These are phyloP conservation scores for Phytophthora hibernalis DNA, from an alignment of 352 stramenopile species.

Conservation along the genomic window DNA sequence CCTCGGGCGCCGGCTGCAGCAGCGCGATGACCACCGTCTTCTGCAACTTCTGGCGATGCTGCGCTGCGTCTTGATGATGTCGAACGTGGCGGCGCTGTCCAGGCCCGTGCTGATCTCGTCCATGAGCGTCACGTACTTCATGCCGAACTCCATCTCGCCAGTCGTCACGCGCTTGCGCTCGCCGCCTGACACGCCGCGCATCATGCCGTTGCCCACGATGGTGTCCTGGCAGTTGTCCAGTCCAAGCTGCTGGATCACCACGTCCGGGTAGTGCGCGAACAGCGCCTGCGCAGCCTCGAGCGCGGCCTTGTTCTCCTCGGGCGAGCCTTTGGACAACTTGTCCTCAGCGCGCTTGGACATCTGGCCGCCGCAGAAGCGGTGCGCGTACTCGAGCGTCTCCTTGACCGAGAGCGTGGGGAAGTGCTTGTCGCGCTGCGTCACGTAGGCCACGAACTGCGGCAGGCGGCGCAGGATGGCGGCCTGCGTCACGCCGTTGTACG, in stretches of 20 bases:
- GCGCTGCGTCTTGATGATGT: conserved; percentile 54
- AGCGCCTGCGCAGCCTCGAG: conserved; percentile 26
- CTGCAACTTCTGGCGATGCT: conserved; percentile 50
- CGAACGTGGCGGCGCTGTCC: conserved; percentile 62
- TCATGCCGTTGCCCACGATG: conserved; percentile 64
- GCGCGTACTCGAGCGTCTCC: conserved; percentile 49
- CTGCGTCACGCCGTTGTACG: conserved; percentile 55
- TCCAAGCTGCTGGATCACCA: conserved; percentile 31
- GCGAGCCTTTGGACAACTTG: conserved; percentile 48
- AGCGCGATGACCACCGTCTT: conserved; percentile 77
- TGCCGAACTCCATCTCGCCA: conserved; percentile 88
- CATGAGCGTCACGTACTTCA: conserved; percentile 80
- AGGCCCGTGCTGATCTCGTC: conserved; percentile 82
- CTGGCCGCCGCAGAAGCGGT: conserved; percentile 68
- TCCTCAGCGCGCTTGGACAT: conserved; percentile 45
- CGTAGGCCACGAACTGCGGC: conserved; percentile 52
- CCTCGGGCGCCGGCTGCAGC: conserved; percentile 79
- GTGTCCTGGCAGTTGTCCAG: conserved; percentile 50
- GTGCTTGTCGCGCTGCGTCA: conserved; percentile 86
- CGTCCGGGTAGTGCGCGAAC: conserved; percentile 36
- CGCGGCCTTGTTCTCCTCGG: conserved; percentile 39
- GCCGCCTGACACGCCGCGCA: conserved; percentile 72
- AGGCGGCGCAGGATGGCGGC: conserved; percentile 37
- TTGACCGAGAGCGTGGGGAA: conserved; percentile 64
- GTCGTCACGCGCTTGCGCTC: conserved; percentile 79